Conservation (phyloP, 1,139 yeast species). For the Candida albicans region DNA sequence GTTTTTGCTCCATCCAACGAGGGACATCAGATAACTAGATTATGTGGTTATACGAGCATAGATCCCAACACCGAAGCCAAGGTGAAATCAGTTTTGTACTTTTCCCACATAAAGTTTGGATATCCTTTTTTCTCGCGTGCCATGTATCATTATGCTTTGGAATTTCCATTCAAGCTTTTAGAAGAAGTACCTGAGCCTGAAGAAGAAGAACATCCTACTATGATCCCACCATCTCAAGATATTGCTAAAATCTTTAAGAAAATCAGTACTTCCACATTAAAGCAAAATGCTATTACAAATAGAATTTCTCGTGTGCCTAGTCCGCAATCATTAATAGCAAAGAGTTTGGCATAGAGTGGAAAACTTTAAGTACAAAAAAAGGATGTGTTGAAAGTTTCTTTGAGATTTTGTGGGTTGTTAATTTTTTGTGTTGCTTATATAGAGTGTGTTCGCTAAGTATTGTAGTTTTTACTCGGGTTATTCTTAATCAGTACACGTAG, state of each 20-base stretch:
- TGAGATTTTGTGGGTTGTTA: neutral
- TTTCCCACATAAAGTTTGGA: slow-evolving; percentile 19
- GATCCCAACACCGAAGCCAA: slow-evolving; percentile 6
- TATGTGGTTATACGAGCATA: slow-evolving; percentile 16
- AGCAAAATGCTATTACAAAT: neutral
- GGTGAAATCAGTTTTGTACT: slow-evolving; percentile 14
- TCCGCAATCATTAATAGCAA: slow-evolving; percentile 2
- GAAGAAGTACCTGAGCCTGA: slow-evolving; percentile 17
- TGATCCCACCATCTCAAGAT: neutral
- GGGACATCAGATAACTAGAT: slow-evolving; percentile 9
- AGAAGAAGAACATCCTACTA: neutral
- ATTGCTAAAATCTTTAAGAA: neutral
- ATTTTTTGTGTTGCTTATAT: slow-evolving; percentile 1
- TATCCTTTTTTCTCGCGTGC: slow-evolving; percentile 20
- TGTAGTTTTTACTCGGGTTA: slow-evolving; percentile 2
- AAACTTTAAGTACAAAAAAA: too few relatives aligned
- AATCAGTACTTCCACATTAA: slow-evolving; percentile 1
- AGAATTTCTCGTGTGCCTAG: slow-evolving; percentile 4
- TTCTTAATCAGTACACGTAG: too few relatives aligned
- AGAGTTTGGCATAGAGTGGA: neutral
- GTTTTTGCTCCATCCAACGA: slow-evolving; percentile 15
- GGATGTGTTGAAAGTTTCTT: neutral
- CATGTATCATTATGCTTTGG: slow-evolving; percentile 18
- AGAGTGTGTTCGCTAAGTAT: slow-evolving; percentile 1
- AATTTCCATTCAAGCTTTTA: slow-evolving; percentile 24